Conservation (phyloP, 345 rosid genomes). For the Eucalyptus sideroxylon region DNA sequence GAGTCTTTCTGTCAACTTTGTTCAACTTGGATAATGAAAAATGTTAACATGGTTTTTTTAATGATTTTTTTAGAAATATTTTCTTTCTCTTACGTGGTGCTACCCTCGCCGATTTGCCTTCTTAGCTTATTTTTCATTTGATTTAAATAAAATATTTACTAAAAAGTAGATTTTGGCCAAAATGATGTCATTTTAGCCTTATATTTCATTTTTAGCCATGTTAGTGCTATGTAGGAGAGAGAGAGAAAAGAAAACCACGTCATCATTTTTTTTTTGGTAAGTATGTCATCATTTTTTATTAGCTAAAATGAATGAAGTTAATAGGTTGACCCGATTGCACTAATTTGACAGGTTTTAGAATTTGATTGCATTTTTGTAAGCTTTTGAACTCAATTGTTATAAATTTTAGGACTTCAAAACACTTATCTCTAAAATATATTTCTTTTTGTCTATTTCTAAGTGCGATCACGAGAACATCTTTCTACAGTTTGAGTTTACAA, state of each 20-base stretch:
- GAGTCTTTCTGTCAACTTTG: fast-evolving
- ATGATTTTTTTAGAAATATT: no score
- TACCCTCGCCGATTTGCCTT: neutral
- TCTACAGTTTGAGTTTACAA: neutral
- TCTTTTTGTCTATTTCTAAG: neutral
- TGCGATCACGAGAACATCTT: neutral
- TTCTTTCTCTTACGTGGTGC: neutral
- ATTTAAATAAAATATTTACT: no score
- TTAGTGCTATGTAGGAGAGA: neutral
- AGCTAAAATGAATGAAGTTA: no score
- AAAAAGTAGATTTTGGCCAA: neutral
- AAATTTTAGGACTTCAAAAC: no score
- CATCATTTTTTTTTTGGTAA: no score
- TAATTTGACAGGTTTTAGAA: fast-evolving
- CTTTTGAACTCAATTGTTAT: no score
- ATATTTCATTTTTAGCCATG: neutral
- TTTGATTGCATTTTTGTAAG: no score
- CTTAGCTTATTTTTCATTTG: neutral
- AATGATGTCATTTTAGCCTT: neutral
- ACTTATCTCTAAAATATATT: neutral
- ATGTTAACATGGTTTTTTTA: neutral
- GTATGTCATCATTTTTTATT: no score
- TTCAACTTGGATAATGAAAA: neutral
- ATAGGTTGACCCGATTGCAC: fast-evolving
- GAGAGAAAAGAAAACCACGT: neutral